These are phyloP conservation scores for Hyaloscypha bicolor DNA, from an alignment of 495 filamentous ascomycete genomes.

Conservation along the genomic window DNA sequence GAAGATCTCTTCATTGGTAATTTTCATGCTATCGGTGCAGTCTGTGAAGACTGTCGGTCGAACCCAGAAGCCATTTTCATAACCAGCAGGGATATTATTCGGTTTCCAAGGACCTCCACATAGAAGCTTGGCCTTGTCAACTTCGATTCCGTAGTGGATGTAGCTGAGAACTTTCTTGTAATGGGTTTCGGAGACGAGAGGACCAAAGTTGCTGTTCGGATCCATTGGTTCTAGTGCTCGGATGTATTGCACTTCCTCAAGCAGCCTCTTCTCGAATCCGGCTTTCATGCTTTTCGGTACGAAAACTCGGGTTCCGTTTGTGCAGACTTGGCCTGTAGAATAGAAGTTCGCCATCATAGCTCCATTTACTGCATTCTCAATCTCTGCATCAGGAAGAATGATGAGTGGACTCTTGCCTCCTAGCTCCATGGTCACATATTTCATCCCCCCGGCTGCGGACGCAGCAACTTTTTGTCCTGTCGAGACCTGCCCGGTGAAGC, in stretches of 20 bases:
- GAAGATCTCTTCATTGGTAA: constrained; percentile 79
- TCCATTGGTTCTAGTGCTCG: constrained; percentile 70
- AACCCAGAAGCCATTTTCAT: constrained; percentile 66
- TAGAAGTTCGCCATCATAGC: constrained; percentile 91
- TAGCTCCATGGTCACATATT: constrained; percentile 84
- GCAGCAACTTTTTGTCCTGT: constrained; percentile 76
- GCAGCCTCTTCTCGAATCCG: constrained; percentile 62
- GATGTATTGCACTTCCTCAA: constrained; percentile 69
- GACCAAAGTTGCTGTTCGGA: constrained; percentile 72
- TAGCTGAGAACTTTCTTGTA: constrained; percentile 70
- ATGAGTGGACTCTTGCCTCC: constrained; percentile 79
- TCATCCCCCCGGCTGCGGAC: constrained; percentile 72
- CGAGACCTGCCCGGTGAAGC: constrained; percentile 79
- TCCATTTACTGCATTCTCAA: constrained; percentile 75
- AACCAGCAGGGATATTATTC: constrained; percentile 46
- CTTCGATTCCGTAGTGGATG: constrained; percentile 67
- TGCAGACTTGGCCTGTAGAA: constrained; percentile 82
- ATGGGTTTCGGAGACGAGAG: constrained; percentile 68
- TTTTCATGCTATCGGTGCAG: constrained; percentile 70
- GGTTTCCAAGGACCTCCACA: constrained; percentile 64
- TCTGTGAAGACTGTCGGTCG: constrained; percentile 75
- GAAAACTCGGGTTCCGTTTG: constrained; percentile 81
- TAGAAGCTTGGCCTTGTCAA: constrained; percentile 70
- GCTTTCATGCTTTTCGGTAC: constrained; percentile 62
- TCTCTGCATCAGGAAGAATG: constrained; percentile 68